Conservation (phyloP, 257 asterid species). For the Capsicum chinense region DNA sequence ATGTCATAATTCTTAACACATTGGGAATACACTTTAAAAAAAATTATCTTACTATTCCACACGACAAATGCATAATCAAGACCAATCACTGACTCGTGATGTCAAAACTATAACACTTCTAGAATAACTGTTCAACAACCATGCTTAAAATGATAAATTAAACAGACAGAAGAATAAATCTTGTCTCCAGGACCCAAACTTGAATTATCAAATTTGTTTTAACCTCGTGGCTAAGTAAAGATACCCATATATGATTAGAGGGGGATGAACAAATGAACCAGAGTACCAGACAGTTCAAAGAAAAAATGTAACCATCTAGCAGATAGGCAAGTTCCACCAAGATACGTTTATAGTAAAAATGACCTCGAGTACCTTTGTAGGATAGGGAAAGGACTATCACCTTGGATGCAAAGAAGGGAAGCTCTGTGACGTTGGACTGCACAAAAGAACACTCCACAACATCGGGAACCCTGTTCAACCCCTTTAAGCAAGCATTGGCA, state of each 20-base stretch:
- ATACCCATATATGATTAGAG: not conserved
- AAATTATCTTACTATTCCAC: no score
- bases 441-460: constrained; percentile 77
- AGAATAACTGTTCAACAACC: not conserved
- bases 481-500: constrained; percentile 92
- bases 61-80: no score
- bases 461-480: constrained; percentile 88
- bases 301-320: not conserved
- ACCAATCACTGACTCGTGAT: no score
- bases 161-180: not conserved
- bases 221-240: not conserved
- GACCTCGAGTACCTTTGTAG: not conserved
- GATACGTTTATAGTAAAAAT: not conserved
- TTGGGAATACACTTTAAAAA: no score
- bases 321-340: not conserved
- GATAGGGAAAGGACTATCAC: constrained; percentile 32
- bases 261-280: not conserved
- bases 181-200: not conserved
- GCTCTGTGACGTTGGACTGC: constrained; percentile 71
- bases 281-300: not conserved
- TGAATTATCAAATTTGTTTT: not conserved
- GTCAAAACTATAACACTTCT: not conserved
- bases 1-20: no score
- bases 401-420: constrained; percentile 87
- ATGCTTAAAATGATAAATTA: no score